These are phyloP conservation scores for Globisporangium abappressorium DNA, from an alignment of 352 stramenopile species.

Conservation along the genomic window DNA sequence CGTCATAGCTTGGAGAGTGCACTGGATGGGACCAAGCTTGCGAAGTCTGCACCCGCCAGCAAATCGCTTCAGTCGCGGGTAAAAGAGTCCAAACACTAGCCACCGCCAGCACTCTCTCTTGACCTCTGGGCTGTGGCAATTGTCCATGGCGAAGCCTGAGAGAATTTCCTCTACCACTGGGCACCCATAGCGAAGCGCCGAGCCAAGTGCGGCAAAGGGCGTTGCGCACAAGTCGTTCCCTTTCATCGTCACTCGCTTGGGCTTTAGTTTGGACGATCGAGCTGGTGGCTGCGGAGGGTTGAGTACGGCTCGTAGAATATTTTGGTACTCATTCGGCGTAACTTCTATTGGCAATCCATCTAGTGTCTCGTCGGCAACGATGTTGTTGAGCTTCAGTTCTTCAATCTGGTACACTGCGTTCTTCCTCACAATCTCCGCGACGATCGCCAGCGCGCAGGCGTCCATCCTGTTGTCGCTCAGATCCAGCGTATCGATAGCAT, in stretches of 20 bases:
- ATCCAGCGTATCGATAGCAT: conserved; percentile 6
- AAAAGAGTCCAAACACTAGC: conserved; percentile 8
- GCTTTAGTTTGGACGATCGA: background rate
- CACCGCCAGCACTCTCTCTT: conserved; percentile 6
- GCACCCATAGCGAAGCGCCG: background rate
- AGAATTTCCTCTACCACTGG: conserved; percentile 3
- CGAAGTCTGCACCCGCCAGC: background rate
- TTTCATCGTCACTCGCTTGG: conserved; percentile 6
- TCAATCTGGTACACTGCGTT: background rate
- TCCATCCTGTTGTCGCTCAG: conserved; percentile 4
- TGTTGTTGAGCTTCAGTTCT: conserved; percentile 13
- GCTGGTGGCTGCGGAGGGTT: background rate
- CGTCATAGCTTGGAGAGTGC: background rate
- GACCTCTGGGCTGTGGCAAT: background rate
- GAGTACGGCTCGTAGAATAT: background rate
- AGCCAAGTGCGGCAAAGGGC: conserved; percentile 8
- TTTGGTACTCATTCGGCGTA: conserved; percentile 1
- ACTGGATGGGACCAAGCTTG: background rate
- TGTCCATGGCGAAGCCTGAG: background rate
- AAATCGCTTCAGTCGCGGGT: background rate
- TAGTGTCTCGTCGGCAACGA: background rate
- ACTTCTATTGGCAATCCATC: background rate
- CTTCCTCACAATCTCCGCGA: conserved; percentile 1
- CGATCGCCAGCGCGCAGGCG: background rate
- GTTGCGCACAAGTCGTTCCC: conserved; percentile 9